phyloP scores from a whole-genome alignment of 169 alveolate genomes.

The Plasmodium adleri region DNA sequence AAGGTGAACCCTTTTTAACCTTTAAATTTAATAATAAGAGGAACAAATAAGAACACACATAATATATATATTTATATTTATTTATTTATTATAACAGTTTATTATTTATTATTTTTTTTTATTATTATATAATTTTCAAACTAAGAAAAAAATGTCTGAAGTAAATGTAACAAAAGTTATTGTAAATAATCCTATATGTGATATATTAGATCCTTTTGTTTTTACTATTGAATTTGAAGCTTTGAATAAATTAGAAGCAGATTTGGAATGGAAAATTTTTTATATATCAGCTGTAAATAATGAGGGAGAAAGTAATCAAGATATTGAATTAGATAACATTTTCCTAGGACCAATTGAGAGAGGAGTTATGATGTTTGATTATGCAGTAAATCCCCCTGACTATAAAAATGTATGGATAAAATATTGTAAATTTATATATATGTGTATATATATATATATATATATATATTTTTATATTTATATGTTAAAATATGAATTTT shows the following conservation, averaged over 20 bases:
- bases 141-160: conserved; percentile 91
- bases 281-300: conserved; percentile 87
- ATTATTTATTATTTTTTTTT: no score
- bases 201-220: conserved; percentile 92
- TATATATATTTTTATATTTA: no score
- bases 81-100: no score
- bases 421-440: neutral
- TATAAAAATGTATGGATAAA: conserved; percentile 85
- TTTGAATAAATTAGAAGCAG: conserved; percentile 91
- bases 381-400: conserved; percentile 96
- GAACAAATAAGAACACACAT: no score
- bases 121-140: no score
- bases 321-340: conserved; percentile 95
- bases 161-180: conserved; percentile 95
- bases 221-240: conserved; percentile 96
- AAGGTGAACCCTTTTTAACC: no score
- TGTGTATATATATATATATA: neutral
- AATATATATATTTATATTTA: no score
- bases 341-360: conserved; percentile 94
- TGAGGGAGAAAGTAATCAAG: conserved; percentile 88
- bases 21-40: no score
- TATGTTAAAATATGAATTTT: no score
- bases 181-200: conserved; percentile 92
- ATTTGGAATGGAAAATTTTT: conserved; percentile 93
- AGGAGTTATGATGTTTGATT: conserved; percentile 95